phyloP scores from a whole-genome alignment of 1,284 basidiomycete species.

The Mycosarcoma mackinlayi region DNA sequence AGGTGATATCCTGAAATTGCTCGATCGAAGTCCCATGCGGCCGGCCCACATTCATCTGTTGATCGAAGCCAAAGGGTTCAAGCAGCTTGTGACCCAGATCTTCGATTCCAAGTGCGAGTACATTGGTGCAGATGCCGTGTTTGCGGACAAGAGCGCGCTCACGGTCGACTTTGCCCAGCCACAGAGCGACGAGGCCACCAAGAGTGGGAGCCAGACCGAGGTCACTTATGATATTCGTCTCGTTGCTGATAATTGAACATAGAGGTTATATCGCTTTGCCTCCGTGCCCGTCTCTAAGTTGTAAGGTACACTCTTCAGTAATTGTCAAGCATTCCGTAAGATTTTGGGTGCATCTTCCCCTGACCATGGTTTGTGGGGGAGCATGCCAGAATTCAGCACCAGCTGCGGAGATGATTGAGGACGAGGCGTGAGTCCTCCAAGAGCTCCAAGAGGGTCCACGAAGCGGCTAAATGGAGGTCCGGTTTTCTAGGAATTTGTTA shows the following conservation, averaged over 20 bases:
- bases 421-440: too few species aligned
- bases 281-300: too few species aligned
- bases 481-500: too few species aligned
- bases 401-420: too few species aligned
- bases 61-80: conserved; percentile 34
- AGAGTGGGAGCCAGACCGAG: conserved; percentile 38
- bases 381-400: too few species aligned
- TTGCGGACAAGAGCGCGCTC: conserved; percentile 69
- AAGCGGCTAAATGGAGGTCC: too few species aligned
- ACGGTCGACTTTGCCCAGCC: conserved; percentile 63
- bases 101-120: conserved; percentile 68
- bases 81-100: conserved; percentile 55
- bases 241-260: conserved; percentile 27
- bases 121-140: conserved; percentile 69
- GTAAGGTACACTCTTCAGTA: too few species aligned
- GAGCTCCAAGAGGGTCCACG: too few species aligned
- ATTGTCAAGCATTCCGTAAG: too few species aligned
- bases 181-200: conserved; percentile 30
- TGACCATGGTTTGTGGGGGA: too few species aligned
- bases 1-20: conserved; percentile 66
- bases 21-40: conserved; percentile 69
- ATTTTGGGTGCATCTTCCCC: too few species aligned
- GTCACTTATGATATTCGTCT: conserved; percentile 61
- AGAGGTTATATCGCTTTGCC: too few species aligned
- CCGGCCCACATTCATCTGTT: conserved; percentile 69